A percentile compares a stretch with the other conserved stretches of the same genome.
These are phyloP conservation scores for Rubus parviflorus DNA, from an alignment of 306 rosid species.

Conservation along the genomic window DNA sequence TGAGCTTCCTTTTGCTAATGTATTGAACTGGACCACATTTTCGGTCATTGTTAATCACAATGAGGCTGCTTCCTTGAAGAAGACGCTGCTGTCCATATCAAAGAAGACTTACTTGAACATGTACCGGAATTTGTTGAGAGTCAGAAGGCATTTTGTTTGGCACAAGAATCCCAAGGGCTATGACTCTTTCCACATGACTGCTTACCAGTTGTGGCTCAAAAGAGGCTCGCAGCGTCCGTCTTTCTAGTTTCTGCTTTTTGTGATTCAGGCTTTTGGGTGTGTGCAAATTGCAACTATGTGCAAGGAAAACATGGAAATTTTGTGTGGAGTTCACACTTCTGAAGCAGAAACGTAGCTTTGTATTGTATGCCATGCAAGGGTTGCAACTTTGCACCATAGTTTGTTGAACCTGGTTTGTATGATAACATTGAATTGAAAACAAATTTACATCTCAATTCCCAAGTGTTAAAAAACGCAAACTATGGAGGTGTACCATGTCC, in stretches of 20 bases:
- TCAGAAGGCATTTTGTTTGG: slow-evolving; percentile 37
- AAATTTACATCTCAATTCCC: neutral
- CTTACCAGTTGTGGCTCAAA: slow-evolving; percentile 38
- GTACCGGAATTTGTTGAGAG: slow-evolving; percentile 27
- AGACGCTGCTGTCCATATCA: slow-evolving; percentile 15
- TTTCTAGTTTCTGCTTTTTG: slow-evolving; percentile 12
- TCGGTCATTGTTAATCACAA: slow-evolving; percentile 28
- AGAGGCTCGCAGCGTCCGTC: slow-evolving; percentile 5
- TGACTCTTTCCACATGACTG: slow-evolving; percentile 39
- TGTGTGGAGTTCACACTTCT: neutral
- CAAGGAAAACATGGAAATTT: neutral
- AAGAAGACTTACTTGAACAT: slow-evolving; percentile 7
- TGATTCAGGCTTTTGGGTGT: neutral
- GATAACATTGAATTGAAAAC: neutral
- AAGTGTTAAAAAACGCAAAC: too few relatives aligned
- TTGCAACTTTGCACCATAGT: neutral
- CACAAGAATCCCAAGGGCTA: slow-evolving; percentile 26
- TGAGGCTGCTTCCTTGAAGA: slow-evolving; percentile 28
- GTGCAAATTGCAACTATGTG: neutral
- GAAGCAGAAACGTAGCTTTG: neutral
- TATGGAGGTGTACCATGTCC: neutral
- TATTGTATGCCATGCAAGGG: neutral
- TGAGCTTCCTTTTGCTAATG: slow-evolving; percentile 39
- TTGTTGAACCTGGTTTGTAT: neutral
- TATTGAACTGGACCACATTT: slow-evolving; percentile 35